Percentiles rank a stretch among this genome's conserved stretches.
Evolutionary conservation across 768 basidiomycete species (phyloP).

Genomic region (Lyophyllum decastes): DNA sequence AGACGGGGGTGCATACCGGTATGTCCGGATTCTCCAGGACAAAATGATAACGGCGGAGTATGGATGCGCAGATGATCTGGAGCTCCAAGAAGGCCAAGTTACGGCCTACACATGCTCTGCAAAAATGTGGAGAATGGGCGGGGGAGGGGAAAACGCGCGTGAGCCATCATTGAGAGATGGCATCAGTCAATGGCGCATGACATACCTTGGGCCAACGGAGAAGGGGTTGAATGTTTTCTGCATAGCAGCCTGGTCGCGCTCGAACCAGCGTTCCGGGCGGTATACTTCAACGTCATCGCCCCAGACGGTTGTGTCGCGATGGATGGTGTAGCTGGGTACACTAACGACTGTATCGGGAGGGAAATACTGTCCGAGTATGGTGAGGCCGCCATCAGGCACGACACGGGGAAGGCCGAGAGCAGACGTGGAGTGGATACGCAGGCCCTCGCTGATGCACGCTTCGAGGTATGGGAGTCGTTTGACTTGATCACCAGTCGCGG

Average conservation of each 20-base stretch:
- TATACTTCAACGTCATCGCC: slow-evolving; percentile 75
- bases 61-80: slow-evolving; percentile 77
- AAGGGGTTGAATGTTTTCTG: slow-evolving; percentile 85
- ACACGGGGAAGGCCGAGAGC: slow-evolving; percentile 81
- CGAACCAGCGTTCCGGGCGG: slow-evolving; percentile 87
- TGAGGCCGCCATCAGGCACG: slow-evolving; percentile 74
- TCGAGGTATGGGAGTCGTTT: slow-evolving; percentile 80
- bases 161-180: background rate
- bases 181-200: slow-evolving; percentile 5
- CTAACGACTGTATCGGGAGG: slow-evolving; percentile 75
- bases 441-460: slow-evolving; percentile 84
- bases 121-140: background rate
- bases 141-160: slow-evolving; percentile 5
- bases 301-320: slow-evolving; percentile 73
- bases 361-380: slow-evolving; percentile 58
- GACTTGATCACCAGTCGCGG: slow-evolving; percentile 64
- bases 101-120: slow-evolving; percentile 80
- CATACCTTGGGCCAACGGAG: slow-evolving; percentile 77
- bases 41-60: slow-evolving; percentile 75
- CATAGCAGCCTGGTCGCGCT: slow-evolving; percentile 58
- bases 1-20: slow-evolving; percentile 40
- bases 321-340: slow-evolving; percentile 83
- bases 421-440: slow-evolving; percentile 85
- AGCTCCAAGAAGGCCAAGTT: slow-evolving; percentile 83
- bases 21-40: slow-evolving; percentile 62